Conservation (phyloP, 352 stramenopile genomes). For the Globisporangium nodosum region DNA sequence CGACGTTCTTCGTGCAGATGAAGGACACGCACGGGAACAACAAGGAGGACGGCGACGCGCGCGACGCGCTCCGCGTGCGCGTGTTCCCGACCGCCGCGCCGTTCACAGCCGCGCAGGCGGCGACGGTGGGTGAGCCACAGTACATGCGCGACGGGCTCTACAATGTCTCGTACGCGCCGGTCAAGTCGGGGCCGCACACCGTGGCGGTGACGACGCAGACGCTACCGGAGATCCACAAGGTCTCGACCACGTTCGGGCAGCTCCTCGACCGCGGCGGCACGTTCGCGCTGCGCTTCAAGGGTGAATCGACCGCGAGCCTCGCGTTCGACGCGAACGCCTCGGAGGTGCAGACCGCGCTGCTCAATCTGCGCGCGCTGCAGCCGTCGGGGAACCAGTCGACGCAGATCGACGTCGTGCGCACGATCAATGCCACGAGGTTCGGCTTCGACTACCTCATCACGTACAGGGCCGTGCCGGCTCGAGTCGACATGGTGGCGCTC, state of each 20-base stretch:
- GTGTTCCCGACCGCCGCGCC: slow-evolving; percentile 40
- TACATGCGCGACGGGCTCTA: slow-evolving; percentile 77
- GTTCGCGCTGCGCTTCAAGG: slow-evolving; percentile 74
- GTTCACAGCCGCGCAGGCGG: slow-evolving; percentile 19
- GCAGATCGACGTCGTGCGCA: slow-evolving; percentile 45
- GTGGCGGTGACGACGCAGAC: slow-evolving; percentile 80
- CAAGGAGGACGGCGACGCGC: slow-evolving; percentile 31
- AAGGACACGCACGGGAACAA: slow-evolving; percentile 85
- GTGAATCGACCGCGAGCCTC: slow-evolving; percentile 54
- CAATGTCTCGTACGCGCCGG: slow-evolving; percentile 80
- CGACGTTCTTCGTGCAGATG: slow-evolving; percentile 69
- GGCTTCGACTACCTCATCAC: slow-evolving; percentile 78
- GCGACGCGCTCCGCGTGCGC: slow-evolving; percentile 29
- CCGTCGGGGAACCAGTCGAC: slow-evolving; percentile 13
- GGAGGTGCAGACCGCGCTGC: slow-evolving; percentile 56
- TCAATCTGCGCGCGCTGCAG: slow-evolving; percentile 47
- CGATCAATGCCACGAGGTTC: slow-evolving; percentile 37
- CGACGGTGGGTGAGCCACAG: slow-evolving; percentile 31
- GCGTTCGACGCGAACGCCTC: slow-evolving; percentile 77
- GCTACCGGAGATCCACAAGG: slow-evolving; percentile 70
- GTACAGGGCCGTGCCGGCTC: slow-evolving; percentile 36
- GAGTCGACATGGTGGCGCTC: slow-evolving; percentile 28
- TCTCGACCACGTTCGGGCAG: slow-evolving; percentile 77
- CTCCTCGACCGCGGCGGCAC: slow-evolving; percentile 64
- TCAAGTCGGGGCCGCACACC: slow-evolving; percentile 81